These are phyloP conservation scores for Neoboletus magnificus DNA, from an alignment of 768 basidiomycete genomes.

Conservation along the genomic window DNA sequence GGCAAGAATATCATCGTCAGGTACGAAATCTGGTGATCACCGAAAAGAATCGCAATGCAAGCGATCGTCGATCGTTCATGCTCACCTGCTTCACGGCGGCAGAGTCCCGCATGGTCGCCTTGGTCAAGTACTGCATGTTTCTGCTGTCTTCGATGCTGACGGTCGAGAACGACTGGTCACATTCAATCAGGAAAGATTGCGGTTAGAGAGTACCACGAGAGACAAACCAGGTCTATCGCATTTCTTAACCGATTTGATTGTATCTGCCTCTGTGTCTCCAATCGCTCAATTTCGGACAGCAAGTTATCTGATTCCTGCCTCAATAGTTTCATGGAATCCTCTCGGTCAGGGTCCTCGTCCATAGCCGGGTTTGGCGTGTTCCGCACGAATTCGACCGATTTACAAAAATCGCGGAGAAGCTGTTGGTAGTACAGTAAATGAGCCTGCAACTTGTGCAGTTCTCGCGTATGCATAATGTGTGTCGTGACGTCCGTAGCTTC, in stretches of 20 bases:
- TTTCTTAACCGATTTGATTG: conserved; percentile 29
- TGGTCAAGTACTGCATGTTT: conserved; percentile 50
- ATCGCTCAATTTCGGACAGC: conserved; percentile 44
- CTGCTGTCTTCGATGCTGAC: conserved; percentile 57
- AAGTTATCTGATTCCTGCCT: conserved; percentile 19
- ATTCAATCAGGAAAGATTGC: neutral
- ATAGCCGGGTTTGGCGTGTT: conserved; percentile 21
- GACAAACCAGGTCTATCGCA: conserved; percentile 30
- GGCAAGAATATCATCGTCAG: conserved; percentile 63
- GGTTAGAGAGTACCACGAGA: neutral
- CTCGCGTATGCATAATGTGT: no score
- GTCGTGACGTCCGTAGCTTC: conserved; percentile 40
- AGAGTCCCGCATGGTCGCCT: conserved; percentile 42
- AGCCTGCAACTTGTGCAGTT: no score
- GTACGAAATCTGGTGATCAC: conserved; percentile 43
- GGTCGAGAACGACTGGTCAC: conserved; percentile 51
- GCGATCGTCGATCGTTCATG: neutral
- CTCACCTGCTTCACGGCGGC: conserved; percentile 34
- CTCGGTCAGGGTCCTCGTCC: conserved; percentile 20
- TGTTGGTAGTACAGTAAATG: no score
- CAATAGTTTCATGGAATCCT: conserved; percentile 10
- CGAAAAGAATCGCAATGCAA: neutral
- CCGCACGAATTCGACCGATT: no score
- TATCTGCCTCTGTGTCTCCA: conserved; percentile 26
- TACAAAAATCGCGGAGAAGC: no score